Evolutionary conservation across 2,329 filamentous ascomycete genomes (phyloP), one percentile per base, ranked within the genome.

Genomic region (Mycocentrospora acerina): DNA sequence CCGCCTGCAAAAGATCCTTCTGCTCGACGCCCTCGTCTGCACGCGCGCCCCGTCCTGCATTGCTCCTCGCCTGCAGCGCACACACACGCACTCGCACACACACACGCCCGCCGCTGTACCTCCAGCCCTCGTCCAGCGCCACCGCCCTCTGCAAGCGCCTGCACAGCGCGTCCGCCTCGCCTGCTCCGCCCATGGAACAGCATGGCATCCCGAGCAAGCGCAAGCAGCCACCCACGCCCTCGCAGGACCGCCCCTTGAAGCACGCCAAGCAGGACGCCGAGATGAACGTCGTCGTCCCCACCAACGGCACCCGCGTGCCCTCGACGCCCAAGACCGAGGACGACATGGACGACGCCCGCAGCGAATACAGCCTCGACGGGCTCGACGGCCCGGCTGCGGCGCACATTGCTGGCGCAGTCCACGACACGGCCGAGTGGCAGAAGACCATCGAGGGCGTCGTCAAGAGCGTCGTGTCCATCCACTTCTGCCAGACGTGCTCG

Each of bases 401-500:
- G 57, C 37, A 52, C 71, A 39, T 65, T 71, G 45, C 66, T 68
- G 42, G 60, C 76, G 53, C 73, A 62, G 37, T 73, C 73, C 48
- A 71, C 32, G 85, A 89, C 55, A 87, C 85, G 3, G 83, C 83
- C 16, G 90, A 95, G 71, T 98, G 93, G 93, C 91, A 97, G 70
- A 86, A 84, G 34, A 96, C 90, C 1, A 95, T 97, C 44, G 90
- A 96, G 69, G 85, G 83, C 46, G 93, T 98, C 3, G 90, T 98
- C 37, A 84, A 86, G 64, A 95, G 90, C 55, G 93, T 97, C 13
- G 93, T 98, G 33, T 95, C 91, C n/a, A 97, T 98, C 59, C 87
- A 95, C 53, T 98, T 98, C 73, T 97, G 91, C 67, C 90, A 96
- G 76, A 96, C 93, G 0, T 95, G 88, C 67, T 90, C 91, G 16